Base-by-base conservation (phyloP, 192 early-diverging fungal species). In the Dispira simplex region DNA sequence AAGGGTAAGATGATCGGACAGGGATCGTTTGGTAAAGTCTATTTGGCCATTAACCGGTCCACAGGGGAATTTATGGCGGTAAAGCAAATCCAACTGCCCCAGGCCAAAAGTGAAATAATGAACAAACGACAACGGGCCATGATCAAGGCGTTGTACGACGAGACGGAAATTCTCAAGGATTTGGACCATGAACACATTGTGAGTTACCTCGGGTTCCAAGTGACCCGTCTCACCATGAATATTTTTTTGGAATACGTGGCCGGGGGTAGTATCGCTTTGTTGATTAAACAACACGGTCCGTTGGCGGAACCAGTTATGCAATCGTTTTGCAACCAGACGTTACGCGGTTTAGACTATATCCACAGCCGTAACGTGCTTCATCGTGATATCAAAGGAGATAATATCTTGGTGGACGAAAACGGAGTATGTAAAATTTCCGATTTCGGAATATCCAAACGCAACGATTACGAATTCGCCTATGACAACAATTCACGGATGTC, bases 241-340 rank as follows among this genome's bases (percentile, higher is more conserved):
- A 92, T 98, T 66, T 97, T 97, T 71, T 75, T 98, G 51, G 94
- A 98, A 76, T 98, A 98, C 69, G 93, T 98, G 48, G 83, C 90
- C 13, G 95, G 95, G 63, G 95, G 95, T 16, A 88, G 87, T 14
- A 84, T 98, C 56, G 76, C 90, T 21, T 83, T 79, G 21, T 78
- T 87, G 66, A 73, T 97, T 59, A 80, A 82, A 66, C 79, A 84
- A 63, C 79, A 81, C 64, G 87, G 88, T 11, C 75, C 79, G 46
- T 81, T 91, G 68, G 79, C 83, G 9, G 89, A 91, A 49, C 71
- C 84, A 13, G 76, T 90, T 0, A 81, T 89, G 45, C 75, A 82
- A 25, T 83, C 76, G 47, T 89, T 93, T 63, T 80, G 87, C 20
- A 74, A 78, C 3, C 95, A 98, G 67, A 90, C 97, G 13, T 66